Percentiles rank a stretch among this genome's conserved stretches.
These are phyloP conservation scores for Massariosphaeria phaeospora DNA, from an alignment of 495 filamentous ascomycete species.

Conservation along the genomic window DNA sequence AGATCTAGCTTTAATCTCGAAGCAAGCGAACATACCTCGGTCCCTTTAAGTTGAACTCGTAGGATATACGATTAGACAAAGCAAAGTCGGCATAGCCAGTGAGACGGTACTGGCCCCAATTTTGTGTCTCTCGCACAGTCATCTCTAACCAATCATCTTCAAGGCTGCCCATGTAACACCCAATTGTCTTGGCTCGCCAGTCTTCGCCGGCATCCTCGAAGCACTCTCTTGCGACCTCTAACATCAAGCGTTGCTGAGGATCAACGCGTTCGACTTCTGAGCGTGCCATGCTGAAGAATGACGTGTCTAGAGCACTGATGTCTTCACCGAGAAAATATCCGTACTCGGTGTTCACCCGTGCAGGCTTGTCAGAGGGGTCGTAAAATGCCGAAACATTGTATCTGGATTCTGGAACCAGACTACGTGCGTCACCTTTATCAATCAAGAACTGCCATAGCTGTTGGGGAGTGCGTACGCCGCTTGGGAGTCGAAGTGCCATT, in stretches of 20 bases:
- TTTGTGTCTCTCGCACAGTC: no score
- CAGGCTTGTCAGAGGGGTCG: background rate
- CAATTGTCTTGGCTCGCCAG: background rate
- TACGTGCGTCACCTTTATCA: background rate
- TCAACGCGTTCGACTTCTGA: slow-evolving; percentile 12
- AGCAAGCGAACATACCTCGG: slow-evolving; percentile 24
- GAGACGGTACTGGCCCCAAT: no score
- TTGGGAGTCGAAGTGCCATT: background rate
- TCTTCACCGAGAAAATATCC: slow-evolving; percentile 10
- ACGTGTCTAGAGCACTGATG: slow-evolving; percentile 17
- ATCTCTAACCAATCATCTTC: background rate
- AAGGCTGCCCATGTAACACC: background rate
- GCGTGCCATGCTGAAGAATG: slow-evolving; percentile 19
- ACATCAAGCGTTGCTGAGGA: slow-evolving; percentile 16
- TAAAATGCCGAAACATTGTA: background rate
- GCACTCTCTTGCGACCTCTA: slow-evolving; percentile 4
- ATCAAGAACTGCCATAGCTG: background rate
- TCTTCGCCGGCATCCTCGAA: background rate
- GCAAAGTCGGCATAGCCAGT: no score
- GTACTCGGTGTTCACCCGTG: background rate
- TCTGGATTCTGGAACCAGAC: background rate
- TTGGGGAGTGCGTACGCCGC: background rate
- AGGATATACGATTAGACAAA: slow-evolving; percentile 8
- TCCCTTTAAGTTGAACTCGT: slow-evolving; percentile 19
- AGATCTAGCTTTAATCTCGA: background rate